Evolutionary conservation across 2,329 filamentous ascomycete genomes (phyloP), one percentile per base, ranked within the genome.

Genomic region (Lecanoromycetidae sp.): DNA sequence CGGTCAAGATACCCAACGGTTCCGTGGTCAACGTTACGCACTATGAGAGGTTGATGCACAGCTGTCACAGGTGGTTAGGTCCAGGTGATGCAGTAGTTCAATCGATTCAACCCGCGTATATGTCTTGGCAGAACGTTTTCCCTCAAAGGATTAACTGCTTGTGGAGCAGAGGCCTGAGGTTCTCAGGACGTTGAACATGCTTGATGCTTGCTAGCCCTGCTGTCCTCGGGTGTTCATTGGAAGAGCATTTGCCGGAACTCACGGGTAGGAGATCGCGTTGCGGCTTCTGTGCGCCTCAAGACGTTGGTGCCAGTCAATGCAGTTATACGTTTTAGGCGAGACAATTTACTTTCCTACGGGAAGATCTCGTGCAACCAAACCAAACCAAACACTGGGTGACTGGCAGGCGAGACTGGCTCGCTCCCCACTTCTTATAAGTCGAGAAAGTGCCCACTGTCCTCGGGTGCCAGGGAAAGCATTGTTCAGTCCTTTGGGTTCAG

Each of bases 331-430:
- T 30, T 22, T 44, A 19, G n/a, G 3, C 22, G 12, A 40, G n/a
- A 27, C 3, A 17, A 17, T 13, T 40, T 29, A 10, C 13, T 15
- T 33, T 13, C 19, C 25, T 20, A 23, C 29, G 39, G n/a, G 38
- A 45, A 35, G n/a, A 46, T 46, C 44, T 46, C 36, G 44, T 46
- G 36, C 23, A 40, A 26, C 4, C 8, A 34, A 32, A 17, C n/a
- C 25, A n/a, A 3, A 13, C n/a, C 29, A 23, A 19, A 33, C 39
- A n/a, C n/a, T n/a, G n/a, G n/a, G n/a, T n/a, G n/a, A n/a, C n/a
- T n/a, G n/a, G n/a, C n/a, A n/a, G n/a, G n/a, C n/a, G n/a, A n/a
- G n/a, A n/a, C n/a, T n/a, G n/a, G n/a, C n/a, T n/a, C n/a, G n/a
- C 17, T 44, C 44, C 19, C 13, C 13, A 46, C 19, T 23, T 19